Evolutionary conservation across 176 grass and related monocot genomes (phyloP), one percentile per base, ranked within the genome.

Genomic region (Cocos nucifera): DNA sequence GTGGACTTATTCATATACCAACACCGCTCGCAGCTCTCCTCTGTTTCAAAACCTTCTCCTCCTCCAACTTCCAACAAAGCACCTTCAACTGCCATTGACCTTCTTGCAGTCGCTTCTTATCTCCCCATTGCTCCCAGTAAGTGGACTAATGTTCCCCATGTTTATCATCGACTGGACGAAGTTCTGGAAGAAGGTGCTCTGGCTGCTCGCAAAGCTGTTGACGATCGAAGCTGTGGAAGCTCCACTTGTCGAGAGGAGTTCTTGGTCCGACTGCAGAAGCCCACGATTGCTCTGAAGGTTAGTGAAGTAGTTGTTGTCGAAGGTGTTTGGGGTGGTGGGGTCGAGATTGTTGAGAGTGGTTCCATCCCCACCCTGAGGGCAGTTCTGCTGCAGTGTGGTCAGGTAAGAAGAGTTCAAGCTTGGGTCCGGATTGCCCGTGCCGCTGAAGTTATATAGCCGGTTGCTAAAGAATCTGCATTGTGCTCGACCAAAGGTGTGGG

Each of bases 291-390:
- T 73, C 53, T 75, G 30, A 0, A 93, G 54, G 54, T 84, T 93
- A 0, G 53, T 64, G 80, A 61, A 93, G 80, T 93, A 93, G 77
- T 84, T 28, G 25, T 72, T 78, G 74, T 93, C 84, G 50, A 93
- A 87, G 16, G 50, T 55, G 57, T 93, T 21, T 0, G 80, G 80
- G 0, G 84, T 93, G 0, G 73, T 84, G 0, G 80, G 88, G 16
- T 93, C 88, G 0, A 93, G 80, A 22, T 93, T 64, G 15, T 84
- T 78, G 2, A 84, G 63, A 0, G 12, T 28, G 0, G 6, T 2
- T 0, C 0, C 2, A 2, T 63, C 0, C 0, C 61, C 83, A 15
- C 69, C 75, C 15, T 0, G 2, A 0, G 84, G 80, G 66, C 88
- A 93, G 35, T 65, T 57, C 25, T 50, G 19, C 7, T 75, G 56